phyloP scores from a whole-genome alignment of 139 green algal genomes.

The Tetradesmus obliquus region DNA sequence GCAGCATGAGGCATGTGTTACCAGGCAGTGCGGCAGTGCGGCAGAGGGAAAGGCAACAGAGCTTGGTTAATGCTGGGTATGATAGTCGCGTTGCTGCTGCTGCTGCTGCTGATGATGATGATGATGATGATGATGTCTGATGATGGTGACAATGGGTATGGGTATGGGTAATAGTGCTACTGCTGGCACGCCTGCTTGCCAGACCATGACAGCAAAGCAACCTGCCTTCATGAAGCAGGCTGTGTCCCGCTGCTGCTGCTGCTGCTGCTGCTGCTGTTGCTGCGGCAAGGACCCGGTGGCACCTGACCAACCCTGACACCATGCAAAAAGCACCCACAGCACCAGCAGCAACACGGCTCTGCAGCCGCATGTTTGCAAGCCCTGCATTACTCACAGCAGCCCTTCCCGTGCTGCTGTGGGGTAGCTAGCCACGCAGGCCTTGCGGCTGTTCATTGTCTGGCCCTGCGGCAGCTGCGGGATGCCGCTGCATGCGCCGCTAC shows the following conservation, averaged over 20 bases:
- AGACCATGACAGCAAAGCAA: no score
- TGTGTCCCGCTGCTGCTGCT: not conserved
- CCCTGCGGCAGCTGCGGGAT: constrained; percentile 62
- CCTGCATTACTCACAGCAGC: constrained; percentile 6
- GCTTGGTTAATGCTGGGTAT: no score
- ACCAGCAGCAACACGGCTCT: not conserved
- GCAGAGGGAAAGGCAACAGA: no score
- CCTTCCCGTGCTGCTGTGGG: not conserved
- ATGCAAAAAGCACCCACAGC: not conserved
- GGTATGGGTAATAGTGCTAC: no score
- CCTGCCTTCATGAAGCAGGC: no score
- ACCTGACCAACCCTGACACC: not conserved
- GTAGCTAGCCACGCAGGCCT: not conserved
- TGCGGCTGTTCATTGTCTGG: not conserved
- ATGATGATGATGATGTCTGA: not conserved
- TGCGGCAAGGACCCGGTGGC: not conserved
- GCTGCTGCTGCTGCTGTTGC: not conserved
- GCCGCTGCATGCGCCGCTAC: constrained; percentile 50
- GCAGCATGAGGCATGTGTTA: no score
- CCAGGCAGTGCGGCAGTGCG: not conserved
- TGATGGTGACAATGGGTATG: no score
- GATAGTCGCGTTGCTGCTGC: no score
- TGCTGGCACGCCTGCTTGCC: no score
- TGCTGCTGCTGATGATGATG: not conserved
- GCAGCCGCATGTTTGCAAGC: not conserved